phyloP scores from a whole-genome alignment of 2,329 filamentous ascomycete genomes.

The Cercospora nicotianae region DNA sequence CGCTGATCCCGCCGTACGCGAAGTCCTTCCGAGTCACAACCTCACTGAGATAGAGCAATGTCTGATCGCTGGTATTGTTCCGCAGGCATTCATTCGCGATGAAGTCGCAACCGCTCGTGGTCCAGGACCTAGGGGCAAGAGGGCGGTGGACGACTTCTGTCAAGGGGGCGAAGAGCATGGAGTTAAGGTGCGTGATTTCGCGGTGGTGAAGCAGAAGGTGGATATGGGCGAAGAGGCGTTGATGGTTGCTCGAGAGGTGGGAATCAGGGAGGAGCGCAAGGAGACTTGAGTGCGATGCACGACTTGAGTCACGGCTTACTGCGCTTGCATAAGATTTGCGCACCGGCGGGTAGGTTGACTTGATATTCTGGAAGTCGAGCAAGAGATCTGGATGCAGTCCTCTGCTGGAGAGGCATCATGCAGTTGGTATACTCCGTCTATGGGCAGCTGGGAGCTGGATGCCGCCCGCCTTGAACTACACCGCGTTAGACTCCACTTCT shows the following conservation, averaged over 20 bases:
- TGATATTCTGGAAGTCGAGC: neutral
- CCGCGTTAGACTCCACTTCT: neutral
- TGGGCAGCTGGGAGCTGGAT: neutral
- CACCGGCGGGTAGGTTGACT: neutral
- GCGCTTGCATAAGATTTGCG: neutral
- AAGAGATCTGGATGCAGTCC: neutral
- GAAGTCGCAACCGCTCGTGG: neutral
- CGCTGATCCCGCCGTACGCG: slow-evolving; percentile 2
- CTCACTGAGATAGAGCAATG: neutral
- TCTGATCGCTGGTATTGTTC: neutral
- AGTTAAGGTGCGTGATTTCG: neutral
- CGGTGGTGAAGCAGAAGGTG: neutral
- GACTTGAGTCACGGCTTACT: neutral
- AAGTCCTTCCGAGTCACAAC: neutral
- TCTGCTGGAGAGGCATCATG: neutral
- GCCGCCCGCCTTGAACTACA: neutral
- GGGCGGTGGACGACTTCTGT: neutral
- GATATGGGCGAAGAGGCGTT: neutral
- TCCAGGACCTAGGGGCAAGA: neutral
- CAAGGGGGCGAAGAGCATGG: slow-evolving; percentile 5
- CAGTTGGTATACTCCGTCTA: neutral
- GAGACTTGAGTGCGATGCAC: neutral
- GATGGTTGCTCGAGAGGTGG: neutral
- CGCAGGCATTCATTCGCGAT: slow-evolving; percentile 6
- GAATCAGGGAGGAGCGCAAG: neutral